These are phyloP conservation scores for Acer campestre DNA, from an alignment of 345 rosid species.

Conservation along the genomic window DNA sequence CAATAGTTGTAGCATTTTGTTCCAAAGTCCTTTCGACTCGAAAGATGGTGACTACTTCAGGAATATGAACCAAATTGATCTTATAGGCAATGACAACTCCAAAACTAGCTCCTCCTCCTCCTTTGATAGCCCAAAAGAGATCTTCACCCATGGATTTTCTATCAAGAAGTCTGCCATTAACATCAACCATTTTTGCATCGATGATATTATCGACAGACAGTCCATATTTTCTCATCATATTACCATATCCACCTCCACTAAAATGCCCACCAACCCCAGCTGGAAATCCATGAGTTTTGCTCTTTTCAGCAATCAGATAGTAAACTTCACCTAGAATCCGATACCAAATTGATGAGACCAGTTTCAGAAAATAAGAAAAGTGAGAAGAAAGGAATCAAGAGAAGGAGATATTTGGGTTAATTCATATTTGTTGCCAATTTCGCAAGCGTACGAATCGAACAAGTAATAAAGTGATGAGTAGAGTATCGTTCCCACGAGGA, in stretches of 20 bases:
- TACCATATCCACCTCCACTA: constrained; percentile 72
- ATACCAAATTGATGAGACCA: too few relatives aligned
- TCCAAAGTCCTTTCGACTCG: constrained; percentile 38
- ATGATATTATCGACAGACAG: constrained; percentile 52
- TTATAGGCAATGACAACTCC: constrained; percentile 59
- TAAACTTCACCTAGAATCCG: constrained; percentile 75
- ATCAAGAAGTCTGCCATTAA: constrained; percentile 53
- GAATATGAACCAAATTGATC: constrained; percentile 59
- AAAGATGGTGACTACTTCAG: constrained; percentile 53
- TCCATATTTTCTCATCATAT: constrained; percentile 65
- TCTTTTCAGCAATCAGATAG: constrained; percentile 50
- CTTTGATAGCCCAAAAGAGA: constrained; percentile 69
- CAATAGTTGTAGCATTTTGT: constrained; percentile 51
- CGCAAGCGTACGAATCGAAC: too few relatives aligned
- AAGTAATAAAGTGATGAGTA: too few relatives aligned
- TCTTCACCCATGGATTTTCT: constrained; percentile 74
- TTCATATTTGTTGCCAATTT: too few relatives aligned
- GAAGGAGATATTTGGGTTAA: too few relatives aligned
- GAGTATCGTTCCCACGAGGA: too few relatives aligned
- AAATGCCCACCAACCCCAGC: constrained; percentile 79
- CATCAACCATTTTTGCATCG: constrained; percentile 61
- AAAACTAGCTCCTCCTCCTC: constrained; percentile 76
- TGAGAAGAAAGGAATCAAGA: too few relatives aligned
- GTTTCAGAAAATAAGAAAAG: too few relatives aligned
- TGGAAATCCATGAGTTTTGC: constrained; percentile 55